A percentile compares a stretch with the other conserved stretches of the same genome.
Evolutionary conservation across 2,329 filamentous ascomycete species (phyloP).

Genomic region (Diaporthe aspalathi): DNA sequence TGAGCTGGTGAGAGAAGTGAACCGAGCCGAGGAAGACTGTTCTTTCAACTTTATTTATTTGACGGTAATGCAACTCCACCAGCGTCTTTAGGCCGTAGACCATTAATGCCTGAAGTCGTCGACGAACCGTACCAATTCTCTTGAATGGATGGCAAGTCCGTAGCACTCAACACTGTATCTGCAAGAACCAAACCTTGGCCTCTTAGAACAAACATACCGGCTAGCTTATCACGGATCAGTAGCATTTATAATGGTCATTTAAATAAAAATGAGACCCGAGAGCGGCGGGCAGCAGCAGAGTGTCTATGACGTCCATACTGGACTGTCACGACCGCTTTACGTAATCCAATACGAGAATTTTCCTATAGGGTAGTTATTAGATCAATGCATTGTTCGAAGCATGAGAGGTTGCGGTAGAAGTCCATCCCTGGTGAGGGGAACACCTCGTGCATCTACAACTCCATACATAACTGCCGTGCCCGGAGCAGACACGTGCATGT

Average conservation of each 20-base stretch:
- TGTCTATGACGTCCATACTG: not conserved
- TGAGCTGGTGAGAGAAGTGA: not conserved
- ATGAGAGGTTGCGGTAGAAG: too few relatives aligned
- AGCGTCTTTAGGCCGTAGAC: not conserved
- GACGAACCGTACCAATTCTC: not conserved
- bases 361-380: too few relatives aligned
- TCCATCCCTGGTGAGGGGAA: too few relatives aligned
- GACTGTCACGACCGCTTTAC: not conserved
- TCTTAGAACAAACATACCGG: not conserved
- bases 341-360: too few relatives aligned
- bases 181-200: not conserved
- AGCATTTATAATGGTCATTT: not conserved
- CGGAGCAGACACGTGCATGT: too few relatives aligned
- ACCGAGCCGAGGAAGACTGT: too few relatives aligned
- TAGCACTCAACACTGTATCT: not conserved
- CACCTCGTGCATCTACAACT: too few relatives aligned
- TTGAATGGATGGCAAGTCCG: not conserved
- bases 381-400: too few relatives aligned
- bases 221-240: not conserved
- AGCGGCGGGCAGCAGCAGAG: not conserved
- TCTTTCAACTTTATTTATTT: not conserved
- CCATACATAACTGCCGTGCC: too few relatives aligned
- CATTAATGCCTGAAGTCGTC: not conserved
- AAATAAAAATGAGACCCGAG: not conserved
- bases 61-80: not conserved